A percentile compares a stretch with the other conserved stretches of the same genome.
These are phyloP conservation scores for Candida chauliodis DNA, from an alignment of 805 yeast species.

Conservation along the genomic window DNA sequence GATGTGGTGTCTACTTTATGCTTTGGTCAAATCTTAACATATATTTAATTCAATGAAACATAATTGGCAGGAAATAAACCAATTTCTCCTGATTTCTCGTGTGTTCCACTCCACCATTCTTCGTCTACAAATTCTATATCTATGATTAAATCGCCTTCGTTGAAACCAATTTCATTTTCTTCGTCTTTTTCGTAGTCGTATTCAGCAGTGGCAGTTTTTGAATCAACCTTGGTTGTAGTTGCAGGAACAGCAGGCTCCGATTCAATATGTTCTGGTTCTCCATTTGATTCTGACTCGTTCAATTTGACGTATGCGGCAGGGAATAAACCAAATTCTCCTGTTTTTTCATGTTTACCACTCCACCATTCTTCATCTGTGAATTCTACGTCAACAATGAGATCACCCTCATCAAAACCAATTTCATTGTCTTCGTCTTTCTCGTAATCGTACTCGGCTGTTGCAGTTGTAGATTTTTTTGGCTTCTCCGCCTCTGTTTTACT, in stretches of 20 bases:
- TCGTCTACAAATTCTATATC: constrained; percentile 88
- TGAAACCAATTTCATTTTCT: constrained; percentile 83
- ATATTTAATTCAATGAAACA: constrained; percentile 39
- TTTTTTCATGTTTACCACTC: constrained; percentile 39
- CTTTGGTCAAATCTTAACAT: constrained; percentile 28
- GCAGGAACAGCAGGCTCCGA: constrained; percentile 6
- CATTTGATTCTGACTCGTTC: constrained; percentile 19
- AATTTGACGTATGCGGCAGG: constrained; percentile 52
- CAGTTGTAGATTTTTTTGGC: constrained; percentile 36
- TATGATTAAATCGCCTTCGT: constrained; percentile 75
- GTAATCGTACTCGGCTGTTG: constrained; percentile 80
- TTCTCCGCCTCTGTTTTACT: constrained; percentile 7
- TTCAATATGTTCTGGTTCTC: constrained; percentile 11
- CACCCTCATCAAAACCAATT: constrained; percentile 64
- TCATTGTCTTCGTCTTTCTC: constrained; percentile 76
- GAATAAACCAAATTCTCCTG: constrained; percentile 52
- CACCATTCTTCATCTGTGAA: constrained; percentile 76
- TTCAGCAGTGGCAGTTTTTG: constrained; percentile 55
- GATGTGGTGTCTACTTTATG: constrained; percentile 49
- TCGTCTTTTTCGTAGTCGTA: constrained; percentile 88
- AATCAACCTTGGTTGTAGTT: constrained; percentile 4
- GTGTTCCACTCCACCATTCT: constrained; percentile 95
- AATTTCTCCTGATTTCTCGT: constrained; percentile 59
- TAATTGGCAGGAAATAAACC: constrained; percentile 92
- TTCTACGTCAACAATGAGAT: constrained; percentile 60